phyloP scores from a whole-genome alignment of 139 green algal species.

The Coelastrella sp. region DNA sequence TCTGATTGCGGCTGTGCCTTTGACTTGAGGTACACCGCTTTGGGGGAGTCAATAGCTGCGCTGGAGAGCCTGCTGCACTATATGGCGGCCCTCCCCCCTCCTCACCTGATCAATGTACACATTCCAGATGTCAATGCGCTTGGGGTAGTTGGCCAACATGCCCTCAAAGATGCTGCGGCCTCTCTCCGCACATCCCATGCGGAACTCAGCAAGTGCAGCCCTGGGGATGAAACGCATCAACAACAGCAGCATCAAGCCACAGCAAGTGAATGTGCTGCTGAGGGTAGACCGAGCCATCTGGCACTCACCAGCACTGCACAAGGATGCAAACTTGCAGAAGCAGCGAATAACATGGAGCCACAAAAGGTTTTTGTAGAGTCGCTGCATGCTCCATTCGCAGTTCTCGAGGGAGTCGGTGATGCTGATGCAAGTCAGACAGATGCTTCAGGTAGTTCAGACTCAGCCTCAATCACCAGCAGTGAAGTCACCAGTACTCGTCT shows the following conservation, averaged over 20 bases:
- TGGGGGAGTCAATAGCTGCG: neutral
- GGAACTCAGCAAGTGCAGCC: slow-evolving; percentile 91
- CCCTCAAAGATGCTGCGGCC: slow-evolving; percentile 91
- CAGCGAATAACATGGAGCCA: too few relatives aligned
- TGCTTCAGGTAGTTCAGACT: too few relatives aligned
- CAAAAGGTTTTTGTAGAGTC: neutral
- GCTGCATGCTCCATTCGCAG: neutral
- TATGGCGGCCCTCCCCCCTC: neutral
- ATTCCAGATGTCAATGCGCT: slow-evolving; percentile 95
- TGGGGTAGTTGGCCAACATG: slow-evolving; percentile 93
- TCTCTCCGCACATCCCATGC: slow-evolving; percentile 71
- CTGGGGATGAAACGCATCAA: slow-evolving; percentile 34
- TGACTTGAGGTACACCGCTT: neutral
- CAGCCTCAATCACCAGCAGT: too few relatives aligned
- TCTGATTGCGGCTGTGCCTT: neutral
- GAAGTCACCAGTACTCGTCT: too few relatives aligned
- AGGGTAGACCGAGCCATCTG: neutral
- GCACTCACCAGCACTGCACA: too few relatives aligned
- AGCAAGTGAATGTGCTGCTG: neutral
- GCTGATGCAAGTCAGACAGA: too few relatives aligned
- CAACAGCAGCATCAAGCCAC: neutral
- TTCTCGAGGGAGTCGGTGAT: too few relatives aligned
- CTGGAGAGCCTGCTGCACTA: too few relatives aligned
- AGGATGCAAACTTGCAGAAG: too few relatives aligned
- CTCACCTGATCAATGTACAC: slow-evolving; percentile 95